Conservation (phyloP, 352 stramenopile genomes). For the Phytophthora cactorum region DNA sequence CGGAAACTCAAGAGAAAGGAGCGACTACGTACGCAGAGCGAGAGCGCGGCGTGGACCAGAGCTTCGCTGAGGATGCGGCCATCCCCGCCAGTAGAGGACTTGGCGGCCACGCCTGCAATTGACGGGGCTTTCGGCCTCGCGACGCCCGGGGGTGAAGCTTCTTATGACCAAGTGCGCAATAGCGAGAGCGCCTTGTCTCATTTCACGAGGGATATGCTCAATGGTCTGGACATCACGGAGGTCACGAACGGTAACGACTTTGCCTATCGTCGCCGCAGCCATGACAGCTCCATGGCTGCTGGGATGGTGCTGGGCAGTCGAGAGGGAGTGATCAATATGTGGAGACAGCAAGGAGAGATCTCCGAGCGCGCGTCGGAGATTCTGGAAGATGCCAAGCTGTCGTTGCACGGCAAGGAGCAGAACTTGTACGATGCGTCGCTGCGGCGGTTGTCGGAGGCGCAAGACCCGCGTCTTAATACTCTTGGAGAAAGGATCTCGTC, state of each 20-base stretch:
- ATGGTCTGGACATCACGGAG: conserved; percentile 51
- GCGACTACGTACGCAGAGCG: conserved; percentile 76
- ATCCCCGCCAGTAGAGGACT: conserved; percentile 32
- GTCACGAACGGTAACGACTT: conserved; percentile 32
- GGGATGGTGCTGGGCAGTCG: conserved; percentile 43
- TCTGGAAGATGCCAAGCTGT: conserved; percentile 80
- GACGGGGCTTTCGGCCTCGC: conserved; percentile 24
- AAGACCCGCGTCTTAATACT: conserved; percentile 72
- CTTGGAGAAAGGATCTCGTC: conserved; percentile 66
- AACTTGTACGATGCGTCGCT: conserved; percentile 78
- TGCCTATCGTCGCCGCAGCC: conserved; percentile 32
- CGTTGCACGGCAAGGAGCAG: conserved; percentile 82
- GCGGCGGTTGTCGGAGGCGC: conserved; percentile 64
- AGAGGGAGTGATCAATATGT: conserved; percentile 83
- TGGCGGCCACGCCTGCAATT: conserved; percentile 37
- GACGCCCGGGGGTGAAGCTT: conserved; percentile 17
- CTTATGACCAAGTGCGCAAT: conserved; percentile 42
- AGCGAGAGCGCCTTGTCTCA: conserved; percentile 62
- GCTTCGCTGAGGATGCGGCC: conserved; percentile 70
- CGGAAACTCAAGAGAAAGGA: conserved; percentile 54
- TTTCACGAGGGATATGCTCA: conserved; percentile 53
- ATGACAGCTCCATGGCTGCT: conserved; percentile 31
- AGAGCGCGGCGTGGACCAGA: conserved; percentile 76
- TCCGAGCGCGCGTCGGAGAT: conserved; percentile 85
- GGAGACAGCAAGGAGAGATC: conserved; percentile 80